Conservation (phyloP, 306 rosid genomes). For the Fragaria iinumae region DNA sequence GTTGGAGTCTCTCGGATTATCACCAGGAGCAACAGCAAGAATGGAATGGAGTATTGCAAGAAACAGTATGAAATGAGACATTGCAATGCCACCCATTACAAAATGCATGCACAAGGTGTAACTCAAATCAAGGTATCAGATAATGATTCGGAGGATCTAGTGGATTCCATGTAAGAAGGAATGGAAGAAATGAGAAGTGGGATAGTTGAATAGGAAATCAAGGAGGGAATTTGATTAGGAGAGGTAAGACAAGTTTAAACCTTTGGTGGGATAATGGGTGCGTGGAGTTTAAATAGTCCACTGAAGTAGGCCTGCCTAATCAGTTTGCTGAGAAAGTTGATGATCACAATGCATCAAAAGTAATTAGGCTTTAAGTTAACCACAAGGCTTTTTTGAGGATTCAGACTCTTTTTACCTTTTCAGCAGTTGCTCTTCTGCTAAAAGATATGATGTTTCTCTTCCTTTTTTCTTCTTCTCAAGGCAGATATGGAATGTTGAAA, state of each 20-base stretch:
- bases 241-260: conserved; percentile 19
- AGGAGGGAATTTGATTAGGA: conserved; percentile 30
- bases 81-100: conserved; percentile 45
- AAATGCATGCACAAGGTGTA: conserved; percentile 20
- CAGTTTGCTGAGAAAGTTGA: conserved; percentile 23
- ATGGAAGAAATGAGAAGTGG: background rate
- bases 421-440: conserved; percentile 20
- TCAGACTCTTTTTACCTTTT: background rate
- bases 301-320: conserved; percentile 37
- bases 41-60: conserved; percentile 33
- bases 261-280: conserved; percentile 32
- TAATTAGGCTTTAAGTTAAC: conserved; percentile 27
- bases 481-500: conserved; percentile 29
- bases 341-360: conserved; percentile 19
- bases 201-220: conserved; percentile 20
- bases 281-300: conserved; percentile 47
- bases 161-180: conserved; percentile 30
- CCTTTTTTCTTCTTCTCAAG: conserved; percentile 18
- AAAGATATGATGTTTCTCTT: conserved; percentile 30
- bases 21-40: conserved; percentile 41
- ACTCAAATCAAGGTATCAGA: conserved; percentile 40
- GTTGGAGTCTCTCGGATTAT: conserved; percentile 43
- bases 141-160: conserved; percentile 24
- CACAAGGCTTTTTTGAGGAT: conserved; percentile 7
- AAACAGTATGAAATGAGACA: conserved; percentile 43